Conservation (phyloP, 306 rosid species). For the Fagus sylvatica region DNA sequence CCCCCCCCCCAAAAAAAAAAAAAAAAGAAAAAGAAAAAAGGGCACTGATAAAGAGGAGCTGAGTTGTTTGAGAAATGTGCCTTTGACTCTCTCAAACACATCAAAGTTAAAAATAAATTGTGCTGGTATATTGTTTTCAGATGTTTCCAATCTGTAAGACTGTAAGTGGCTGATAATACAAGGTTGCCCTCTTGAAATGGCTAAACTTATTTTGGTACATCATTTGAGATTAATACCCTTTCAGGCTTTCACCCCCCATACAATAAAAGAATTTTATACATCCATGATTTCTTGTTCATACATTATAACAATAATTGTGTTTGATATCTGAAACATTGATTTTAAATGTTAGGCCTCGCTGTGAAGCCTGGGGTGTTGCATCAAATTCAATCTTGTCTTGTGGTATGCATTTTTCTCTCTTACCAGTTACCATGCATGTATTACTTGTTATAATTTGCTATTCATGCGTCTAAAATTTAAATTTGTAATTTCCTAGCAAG, state of each 20-base stretch:
- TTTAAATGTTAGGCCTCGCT: conserved; percentile 71
- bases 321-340: conserved; percentile 14
- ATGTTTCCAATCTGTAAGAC: background rate
- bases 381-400: conserved; percentile 60
- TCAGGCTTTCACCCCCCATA: background rate
- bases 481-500: conserved; percentile 49
- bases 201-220: conserved; percentile 1
- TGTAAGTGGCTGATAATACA: background rate
- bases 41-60: background rate
- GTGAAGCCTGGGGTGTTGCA: conserved; percentile 75
- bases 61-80: background rate
- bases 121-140: background rate
- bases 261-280: background rate
- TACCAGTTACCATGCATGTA: conserved; percentile 12
- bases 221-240: background rate
- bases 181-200: conserved; percentile 8
- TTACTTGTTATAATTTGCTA: conserved; percentile 16
- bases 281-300: background rate
- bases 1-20: too few relatives aligned
- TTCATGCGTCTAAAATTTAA: conserved; percentile 23
- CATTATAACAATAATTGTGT: background rate
- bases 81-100: background rate
- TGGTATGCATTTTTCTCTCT: conserved; percentile 53
- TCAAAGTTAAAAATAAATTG: background rate
- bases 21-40: background rate